Base-by-base conservation (phyloP, 1,284 basidiomycete genomes). In the Sparassis latifolia region DNA sequence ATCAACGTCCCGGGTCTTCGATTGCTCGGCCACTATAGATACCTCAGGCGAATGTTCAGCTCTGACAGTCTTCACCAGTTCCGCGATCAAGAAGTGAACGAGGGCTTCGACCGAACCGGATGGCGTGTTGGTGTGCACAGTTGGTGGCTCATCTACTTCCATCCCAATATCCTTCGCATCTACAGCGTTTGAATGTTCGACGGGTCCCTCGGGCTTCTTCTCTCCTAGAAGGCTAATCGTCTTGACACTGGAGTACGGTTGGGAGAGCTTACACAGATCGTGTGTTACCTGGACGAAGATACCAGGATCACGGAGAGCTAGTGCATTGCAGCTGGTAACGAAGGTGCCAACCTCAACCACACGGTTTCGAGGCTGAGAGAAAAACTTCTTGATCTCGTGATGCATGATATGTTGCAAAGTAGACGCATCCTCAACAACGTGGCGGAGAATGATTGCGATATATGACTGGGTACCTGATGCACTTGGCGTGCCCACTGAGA, bases 391-490 rank as follows among this genome's bases (percentile, higher is more conserved):
- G 59, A 98, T 77, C 58, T 94, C 89, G 54, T 89, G 84, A 29
- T 80, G 78, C 83, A 99, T 95, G 54, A 90, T 78, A 4, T 75
- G 72, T 49, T 82, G 78, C 33, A 98, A 66, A 1, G 79, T 80
- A 4, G 70, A 63, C 3, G 75, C 63, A 57, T 94, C 89, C 68
- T 99, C 97, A 48, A 96, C 81, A 48, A 92, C 72, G 65, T 99
- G 96, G 2, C 97, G 88, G 20, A 97, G 73, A 51, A 98, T 87
- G 62, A 91, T 89, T 27, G 87, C 83, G 44, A 93, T 80, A 65
- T 94, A 90, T 0, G 89, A 83, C 51, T 93, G 90, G 56, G 86
- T 89, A 31, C 87, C 84, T 39, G 76, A 65, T 0, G 83, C 78
- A 12, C 63, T 65, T 12, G 64, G 59, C 10, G 72, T 65, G 29